Conservation (phyloP, 768 basidiomycete genomes). For the Panellus pusillus region DNA sequence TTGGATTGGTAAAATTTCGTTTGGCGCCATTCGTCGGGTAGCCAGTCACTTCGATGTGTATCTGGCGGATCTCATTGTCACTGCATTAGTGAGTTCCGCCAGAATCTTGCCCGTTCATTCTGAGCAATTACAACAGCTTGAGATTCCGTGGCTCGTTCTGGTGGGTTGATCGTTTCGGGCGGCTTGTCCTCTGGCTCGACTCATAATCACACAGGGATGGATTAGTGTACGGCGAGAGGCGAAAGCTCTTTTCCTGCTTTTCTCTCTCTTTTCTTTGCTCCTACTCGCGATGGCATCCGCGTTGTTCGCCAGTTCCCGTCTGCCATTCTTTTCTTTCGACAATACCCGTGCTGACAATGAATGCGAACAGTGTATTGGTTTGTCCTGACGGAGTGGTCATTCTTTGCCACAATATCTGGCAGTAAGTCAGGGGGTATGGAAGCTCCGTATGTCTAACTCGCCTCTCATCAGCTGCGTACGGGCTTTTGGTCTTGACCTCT, state of each 20-base stretch:
- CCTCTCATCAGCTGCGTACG: constrained; percentile 30
- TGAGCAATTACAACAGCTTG: constrained; percentile 28
- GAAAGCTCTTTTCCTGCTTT: constrained; percentile 37
- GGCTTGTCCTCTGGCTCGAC: neutral
- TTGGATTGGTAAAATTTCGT: constrained; percentile 51
- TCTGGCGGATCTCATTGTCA: constrained; percentile 41
- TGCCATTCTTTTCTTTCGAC: constrained; percentile 19
- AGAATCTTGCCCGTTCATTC: neutral
- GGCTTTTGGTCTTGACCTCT: constrained; percentile 41
- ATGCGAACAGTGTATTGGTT: constrained; percentile 39
- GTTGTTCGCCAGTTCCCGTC: constrained; percentile 45
- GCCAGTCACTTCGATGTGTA: constrained; percentile 37
- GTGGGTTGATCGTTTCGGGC: constrained; percentile 28
- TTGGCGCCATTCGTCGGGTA: constrained; percentile 34
- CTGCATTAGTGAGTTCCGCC: constrained; percentile 37
- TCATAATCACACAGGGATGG: constrained; percentile 42
- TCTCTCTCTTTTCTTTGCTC: constrained; percentile 37
- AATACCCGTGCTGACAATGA: neutral
- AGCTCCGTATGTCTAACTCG: neutral
- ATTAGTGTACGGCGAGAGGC: constrained; percentile 46
- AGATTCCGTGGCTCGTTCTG: constrained; percentile 47
- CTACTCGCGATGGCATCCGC: constrained; percentile 39
- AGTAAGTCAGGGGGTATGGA: constrained; percentile 11
- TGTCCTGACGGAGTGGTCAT: constrained; percentile 44
- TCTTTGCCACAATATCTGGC: constrained; percentile 48